Evolutionary conservation across 495 filamentous ascomycete species (phyloP).

Genomic region (Cudoniella acicularis): DNA sequence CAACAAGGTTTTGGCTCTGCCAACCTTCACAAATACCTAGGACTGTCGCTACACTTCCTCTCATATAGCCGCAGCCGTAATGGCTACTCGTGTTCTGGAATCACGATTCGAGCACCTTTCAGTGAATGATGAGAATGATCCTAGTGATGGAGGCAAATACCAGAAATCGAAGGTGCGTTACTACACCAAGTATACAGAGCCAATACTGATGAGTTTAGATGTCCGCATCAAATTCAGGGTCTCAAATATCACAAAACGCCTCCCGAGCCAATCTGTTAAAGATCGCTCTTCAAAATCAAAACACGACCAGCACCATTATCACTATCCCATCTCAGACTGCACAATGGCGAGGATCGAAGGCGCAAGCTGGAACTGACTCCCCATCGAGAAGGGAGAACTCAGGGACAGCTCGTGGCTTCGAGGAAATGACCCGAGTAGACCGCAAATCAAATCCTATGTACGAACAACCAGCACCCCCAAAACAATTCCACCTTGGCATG

Average conservation of each 20-base stretch:
- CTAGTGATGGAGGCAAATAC: conserved; percentile 45
- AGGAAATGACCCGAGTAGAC: conserved; percentile 39
- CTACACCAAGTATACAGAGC: background rate
- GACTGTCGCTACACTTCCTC: background rate
- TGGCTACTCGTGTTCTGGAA: conserved; percentile 58
- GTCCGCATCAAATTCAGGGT: conserved; percentile 47
- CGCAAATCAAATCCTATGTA: conserved; percentile 26
- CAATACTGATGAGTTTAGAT: conserved; percentile 33
- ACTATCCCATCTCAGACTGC: conserved; percentile 64
- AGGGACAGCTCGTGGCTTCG: conserved; percentile 42
- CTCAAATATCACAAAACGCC: conserved; percentile 53
- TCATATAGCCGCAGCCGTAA: conserved; percentile 20
- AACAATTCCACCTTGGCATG: conserved; percentile 92
- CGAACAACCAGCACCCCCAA: conserved; percentile 51
- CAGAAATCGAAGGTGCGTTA: conserved; percentile 65
- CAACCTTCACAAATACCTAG: background rate
- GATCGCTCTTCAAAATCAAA: conserved; percentile 72
- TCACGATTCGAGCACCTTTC: conserved; percentile 78
- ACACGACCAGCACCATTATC: conserved; percentile 57
- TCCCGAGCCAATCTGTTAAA: conserved; percentile 72
- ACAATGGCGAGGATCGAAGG: conserved; percentile 46
- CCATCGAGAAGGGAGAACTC: conserved; percentile 32
- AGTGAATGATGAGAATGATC: conserved; percentile 77
- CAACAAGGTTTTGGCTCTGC: background rate
- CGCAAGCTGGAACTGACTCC: conserved; percentile 36